Evolutionary conservation across 768 basidiomycete genomes (phyloP).

Genomic region (Boletus tomentosulus): DNA sequence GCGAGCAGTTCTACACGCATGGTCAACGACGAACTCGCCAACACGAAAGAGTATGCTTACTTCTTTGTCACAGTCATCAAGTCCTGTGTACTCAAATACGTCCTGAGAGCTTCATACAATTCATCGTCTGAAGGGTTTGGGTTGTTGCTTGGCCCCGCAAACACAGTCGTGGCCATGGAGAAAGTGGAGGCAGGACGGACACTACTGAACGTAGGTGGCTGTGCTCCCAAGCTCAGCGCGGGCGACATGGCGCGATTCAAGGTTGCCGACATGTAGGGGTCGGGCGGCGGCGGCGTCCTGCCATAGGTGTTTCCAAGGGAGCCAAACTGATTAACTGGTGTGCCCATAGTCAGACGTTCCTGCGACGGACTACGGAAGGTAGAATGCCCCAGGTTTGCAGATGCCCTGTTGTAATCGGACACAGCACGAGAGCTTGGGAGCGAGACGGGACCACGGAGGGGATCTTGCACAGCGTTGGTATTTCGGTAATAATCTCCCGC

Average conservation of each 20-base stretch:
- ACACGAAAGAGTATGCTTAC: slow-evolving; percentile 30
- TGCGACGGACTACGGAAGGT: slow-evolving; percentile 31
- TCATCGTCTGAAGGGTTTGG: slow-evolving; percentile 60
- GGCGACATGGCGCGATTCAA: slow-evolving; percentile 35
- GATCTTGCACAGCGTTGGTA: slow-evolving; percentile 40
- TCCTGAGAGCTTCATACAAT: slow-evolving; percentile 49
- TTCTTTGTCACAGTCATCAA: slow-evolving; percentile 72
- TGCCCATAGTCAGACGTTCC: slow-evolving; percentile 35
- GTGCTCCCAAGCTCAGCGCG: slow-evolving; percentile 25
- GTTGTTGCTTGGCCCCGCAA: slow-evolving; percentile 46
- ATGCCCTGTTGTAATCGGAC: slow-evolving; percentile 30
- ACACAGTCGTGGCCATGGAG: slow-evolving; percentile 57
- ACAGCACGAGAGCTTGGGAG: slow-evolving; percentile 31
- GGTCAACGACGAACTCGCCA: slow-evolving; percentile 4
- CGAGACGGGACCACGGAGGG: slow-evolving; percentile 23
- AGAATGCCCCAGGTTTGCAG: slow-evolving; percentile 22
- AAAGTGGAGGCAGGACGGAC: slow-evolving; percentile 52
- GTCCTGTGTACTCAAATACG: slow-evolving; percentile 61
- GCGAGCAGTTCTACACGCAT: slow-evolving; percentile 47
- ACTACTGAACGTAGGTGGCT: slow-evolving; percentile 29
- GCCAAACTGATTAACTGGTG: slow-evolving; percentile 35
- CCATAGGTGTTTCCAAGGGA: slow-evolving; percentile 7
- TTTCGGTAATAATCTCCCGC: slow-evolving; percentile 60
- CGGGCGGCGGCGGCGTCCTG: slow-evolving; percentile 34
- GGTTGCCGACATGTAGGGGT: slow-evolving; percentile 43